phyloP scores from a whole-genome alignment of 1,139 yeast species.

The Pichia sp. region DNA sequence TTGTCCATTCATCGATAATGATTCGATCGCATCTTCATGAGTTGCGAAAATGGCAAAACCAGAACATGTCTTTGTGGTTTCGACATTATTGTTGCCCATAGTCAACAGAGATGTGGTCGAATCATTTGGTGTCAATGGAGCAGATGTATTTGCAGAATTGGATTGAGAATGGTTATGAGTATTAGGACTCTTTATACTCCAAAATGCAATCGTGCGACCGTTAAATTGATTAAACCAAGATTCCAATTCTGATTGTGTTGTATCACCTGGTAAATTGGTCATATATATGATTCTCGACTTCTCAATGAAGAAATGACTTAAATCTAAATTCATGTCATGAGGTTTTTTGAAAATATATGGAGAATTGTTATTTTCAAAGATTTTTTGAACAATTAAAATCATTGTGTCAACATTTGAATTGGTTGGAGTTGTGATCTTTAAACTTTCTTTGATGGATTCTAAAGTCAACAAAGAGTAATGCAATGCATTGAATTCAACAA shows the following conservation, averaged over 20 bases:
- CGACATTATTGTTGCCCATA: conserved; percentile 12
- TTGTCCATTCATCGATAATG: conserved; percentile 77
- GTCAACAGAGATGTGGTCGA: neutral
- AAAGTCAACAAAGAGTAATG: conserved; percentile 32
- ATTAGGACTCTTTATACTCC: conserved; percentile 70
- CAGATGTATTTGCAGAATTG: neutral
- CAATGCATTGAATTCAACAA: conserved; percentile 11
- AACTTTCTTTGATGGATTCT: conserved; percentile 3
- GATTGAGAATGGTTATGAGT: conserved; percentile 1
- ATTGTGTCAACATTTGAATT: conserved; percentile 34
- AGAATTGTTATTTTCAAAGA: conserved; percentile 30
- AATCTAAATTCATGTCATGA: conserved; percentile 71
- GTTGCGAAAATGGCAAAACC: conserved; percentile 86
- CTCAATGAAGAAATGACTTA: conserved; percentile 65
- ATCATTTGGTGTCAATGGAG: conserved; percentile 6
- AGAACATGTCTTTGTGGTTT: conserved; percentile 31
- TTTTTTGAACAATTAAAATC: conserved; percentile 46
- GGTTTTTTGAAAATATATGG: conserved; percentile 56
- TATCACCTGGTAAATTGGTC: conserved; percentile 76
- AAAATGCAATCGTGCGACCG: conserved; percentile 82
- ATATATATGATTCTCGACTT: conserved; percentile 76
- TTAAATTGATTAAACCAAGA: conserved; percentile 90
- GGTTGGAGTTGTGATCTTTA: conserved; percentile 24
- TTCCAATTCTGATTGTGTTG: conserved; percentile 89
- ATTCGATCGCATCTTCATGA: conserved; percentile 84